Conservation (phyloP, 225 moss, liverwort and hornwort genomes). For the Polytrichum formosum region DNA sequence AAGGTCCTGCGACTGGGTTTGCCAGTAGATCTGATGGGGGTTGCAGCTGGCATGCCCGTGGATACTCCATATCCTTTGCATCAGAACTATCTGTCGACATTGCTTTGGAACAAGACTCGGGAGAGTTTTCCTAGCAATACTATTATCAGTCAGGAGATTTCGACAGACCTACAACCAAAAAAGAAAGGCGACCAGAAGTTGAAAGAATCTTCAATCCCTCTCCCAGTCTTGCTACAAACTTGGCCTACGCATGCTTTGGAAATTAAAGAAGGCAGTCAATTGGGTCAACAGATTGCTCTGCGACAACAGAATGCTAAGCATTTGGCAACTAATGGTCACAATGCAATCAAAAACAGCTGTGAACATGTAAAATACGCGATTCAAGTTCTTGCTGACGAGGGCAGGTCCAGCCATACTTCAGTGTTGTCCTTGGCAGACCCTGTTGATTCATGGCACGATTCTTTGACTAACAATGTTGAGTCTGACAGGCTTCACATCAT, state of each 20-base stretch:
- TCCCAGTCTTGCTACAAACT: constrained; percentile 35
- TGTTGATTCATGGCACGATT: constrained; percentile 45
- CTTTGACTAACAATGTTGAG: constrained; percentile 7
- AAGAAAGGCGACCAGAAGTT: neutral
- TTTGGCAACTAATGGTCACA: constrained; percentile 21
- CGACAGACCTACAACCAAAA: constrained; percentile 5
- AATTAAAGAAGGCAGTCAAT: neutral
- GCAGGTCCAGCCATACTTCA: constrained; percentile 12
- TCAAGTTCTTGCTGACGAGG: constrained; percentile 22
- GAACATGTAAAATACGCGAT: constrained; percentile 39
- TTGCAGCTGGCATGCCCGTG: constrained; percentile 60
- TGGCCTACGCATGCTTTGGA: neutral
- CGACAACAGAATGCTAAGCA: constrained; percentile 4
- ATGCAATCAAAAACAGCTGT: constrained; percentile 42
- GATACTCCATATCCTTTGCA: constrained; percentile 26
- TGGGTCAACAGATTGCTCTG: neutral
- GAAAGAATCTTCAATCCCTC: constrained; percentile 26
- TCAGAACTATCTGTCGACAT: constrained; percentile 38
- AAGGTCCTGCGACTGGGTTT: constrained; percentile 56
- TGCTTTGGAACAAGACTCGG: constrained; percentile 22
- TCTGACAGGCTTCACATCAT: constrained; percentile 29
- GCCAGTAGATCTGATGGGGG: constrained; percentile 33
- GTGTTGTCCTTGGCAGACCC: constrained; percentile 58
- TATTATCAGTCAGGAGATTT: constrained; percentile 10
- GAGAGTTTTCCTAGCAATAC: constrained; percentile 12